phyloP scores from a whole-genome alignment of 2,329 filamentous ascomycete species.

The Scolecobasidium constrictum region DNA sequence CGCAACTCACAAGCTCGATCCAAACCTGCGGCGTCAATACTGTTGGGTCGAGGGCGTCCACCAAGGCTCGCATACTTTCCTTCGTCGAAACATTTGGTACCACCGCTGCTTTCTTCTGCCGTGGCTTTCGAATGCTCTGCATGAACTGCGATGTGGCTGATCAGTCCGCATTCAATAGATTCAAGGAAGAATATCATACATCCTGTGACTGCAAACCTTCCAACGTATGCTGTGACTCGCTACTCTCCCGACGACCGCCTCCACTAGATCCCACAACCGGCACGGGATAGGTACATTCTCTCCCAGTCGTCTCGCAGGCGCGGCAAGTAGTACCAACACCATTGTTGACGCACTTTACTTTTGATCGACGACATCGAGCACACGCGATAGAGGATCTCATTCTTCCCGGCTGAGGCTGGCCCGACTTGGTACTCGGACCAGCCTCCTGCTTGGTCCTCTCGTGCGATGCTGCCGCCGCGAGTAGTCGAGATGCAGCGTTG shows the following conservation, averaged over 20 bases:
- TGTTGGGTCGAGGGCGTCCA: constrained; percentile 51
- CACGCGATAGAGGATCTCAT: constrained; percentile 77
- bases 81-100: constrained; percentile 27
- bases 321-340: constrained; percentile 63
- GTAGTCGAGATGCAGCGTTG: constrained; percentile 15
- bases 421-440: constrained; percentile 14
- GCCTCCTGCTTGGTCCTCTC: constrained; percentile 11
- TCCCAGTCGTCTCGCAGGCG: constrained; percentile 59
- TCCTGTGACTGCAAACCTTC: background rate
- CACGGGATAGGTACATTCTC: constrained; percentile 63
- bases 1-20: constrained; percentile 45
- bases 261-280: constrained; percentile 27
- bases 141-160: background rate
- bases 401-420: constrained; percentile 20
- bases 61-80: constrained; percentile 31
- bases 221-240: background rate
- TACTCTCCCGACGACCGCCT: constrained; percentile 18
- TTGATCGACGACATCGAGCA: constrained; percentile 63
- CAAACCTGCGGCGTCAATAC: constrained; percentile 55
- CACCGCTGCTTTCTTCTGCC: constrained; percentile 26
- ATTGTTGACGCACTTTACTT: constrained; percentile 78
- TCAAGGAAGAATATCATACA: no score
- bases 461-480: constrained; percentile 15
- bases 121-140: constrained; percentile 24
- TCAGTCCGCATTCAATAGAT: background rate